phyloP scores from a whole-genome alignment of 352 stramenopile genomes.

The Phytophthora palmivora region DNA sequence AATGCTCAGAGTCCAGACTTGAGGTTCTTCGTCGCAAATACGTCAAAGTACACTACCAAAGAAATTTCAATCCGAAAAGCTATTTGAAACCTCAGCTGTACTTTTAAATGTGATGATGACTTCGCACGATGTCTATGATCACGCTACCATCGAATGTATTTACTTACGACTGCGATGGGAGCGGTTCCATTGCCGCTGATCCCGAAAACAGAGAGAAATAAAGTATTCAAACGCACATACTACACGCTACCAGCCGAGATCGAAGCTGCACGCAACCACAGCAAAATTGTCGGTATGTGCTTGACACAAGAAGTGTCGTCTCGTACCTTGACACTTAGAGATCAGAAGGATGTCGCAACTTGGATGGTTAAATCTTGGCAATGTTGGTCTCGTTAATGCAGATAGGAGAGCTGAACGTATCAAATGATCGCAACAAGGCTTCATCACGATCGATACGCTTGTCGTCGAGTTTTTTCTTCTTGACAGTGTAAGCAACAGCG shows the following conservation, averaged over 20 bases:
- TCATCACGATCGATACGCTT: slow-evolving; percentile 35
- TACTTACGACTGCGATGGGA: slow-evolving; percentile 19
- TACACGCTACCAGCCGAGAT: slow-evolving; percentile 16
- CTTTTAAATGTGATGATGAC: no score
- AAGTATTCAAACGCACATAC: slow-evolving; percentile 15
- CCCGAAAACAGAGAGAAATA: slow-evolving; percentile 16
- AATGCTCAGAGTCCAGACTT: slow-evolving; percentile 6
- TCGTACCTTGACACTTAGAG: background rate
- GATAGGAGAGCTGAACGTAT: slow-evolving; percentile 37
- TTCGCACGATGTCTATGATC: slow-evolving; percentile 7
- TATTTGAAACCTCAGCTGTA: no score
- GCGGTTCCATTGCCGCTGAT: slow-evolving; percentile 26
- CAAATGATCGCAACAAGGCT: slow-evolving; percentile 33
- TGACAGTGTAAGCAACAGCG: slow-evolving; percentile 26
- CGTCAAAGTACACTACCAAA: no score
- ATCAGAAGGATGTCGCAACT: slow-evolving; percentile 6
- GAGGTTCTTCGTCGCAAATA: background rate
- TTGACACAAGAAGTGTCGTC: background rate
- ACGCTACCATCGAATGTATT: slow-evolving; percentile 18
- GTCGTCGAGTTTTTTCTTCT: slow-evolving; percentile 43
- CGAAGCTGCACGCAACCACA: background rate
- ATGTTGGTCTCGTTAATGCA: slow-evolving; percentile 36
- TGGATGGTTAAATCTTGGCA: slow-evolving; percentile 41
- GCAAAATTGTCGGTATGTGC: slow-evolving; percentile 6
- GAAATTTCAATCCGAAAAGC: background rate